Evolutionary conservation across 352 stramenopile genomes (phyloP).

Genomic region (Pythium angustatum): DNA sequence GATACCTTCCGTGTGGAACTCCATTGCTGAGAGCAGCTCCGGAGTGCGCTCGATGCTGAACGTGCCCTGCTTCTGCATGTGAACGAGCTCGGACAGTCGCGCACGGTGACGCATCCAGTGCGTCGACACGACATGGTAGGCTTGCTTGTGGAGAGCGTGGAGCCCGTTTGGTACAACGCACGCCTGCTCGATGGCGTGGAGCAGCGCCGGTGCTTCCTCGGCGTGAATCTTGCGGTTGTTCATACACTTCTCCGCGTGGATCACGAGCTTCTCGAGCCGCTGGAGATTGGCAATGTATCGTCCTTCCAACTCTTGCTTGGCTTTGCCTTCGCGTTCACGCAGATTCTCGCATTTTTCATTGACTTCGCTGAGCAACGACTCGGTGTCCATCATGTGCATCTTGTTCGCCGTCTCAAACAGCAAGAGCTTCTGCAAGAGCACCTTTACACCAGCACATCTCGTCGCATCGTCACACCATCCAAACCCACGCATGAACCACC

Average conservation of each 20-base stretch:
- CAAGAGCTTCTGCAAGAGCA: constrained; percentile 54
- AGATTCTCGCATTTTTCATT: constrained; percentile 65
- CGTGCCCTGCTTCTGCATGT: constrained; percentile 76
- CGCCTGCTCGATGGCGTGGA: constrained; percentile 63
- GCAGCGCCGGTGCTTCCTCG: constrained; percentile 58
- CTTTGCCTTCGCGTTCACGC: constrained; percentile 42
- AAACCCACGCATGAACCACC: constrained; percentile 63
- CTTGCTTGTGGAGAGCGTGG: constrained; percentile 43
- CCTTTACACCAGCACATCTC: constrained; percentile 62
- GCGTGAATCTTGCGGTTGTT: constrained; percentile 80
- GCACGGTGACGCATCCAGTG: constrained; percentile 57
- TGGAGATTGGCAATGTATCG: constrained; percentile 45
- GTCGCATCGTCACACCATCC: constrained; percentile 65
- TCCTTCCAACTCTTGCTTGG: constrained; percentile 41
- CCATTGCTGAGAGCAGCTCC: constrained; percentile 63
- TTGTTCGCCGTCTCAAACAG: constrained; percentile 70
- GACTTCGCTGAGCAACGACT: constrained; percentile 57
- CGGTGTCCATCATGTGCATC: constrained; percentile 76
- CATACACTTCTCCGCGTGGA: constrained; percentile 55
- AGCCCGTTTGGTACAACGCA: constrained; percentile 60
- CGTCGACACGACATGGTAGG: constrained; percentile 66
- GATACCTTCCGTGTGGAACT: constrained; percentile 65
- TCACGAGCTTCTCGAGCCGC: constrained; percentile 55
- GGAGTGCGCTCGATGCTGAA: constrained; percentile 80
- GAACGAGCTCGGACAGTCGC: constrained; percentile 59